These are phyloP conservation scores for Malassezia cuniculi DNA, from an alignment of 1,284 basidiomycete species.

Conservation along the genomic window DNA sequence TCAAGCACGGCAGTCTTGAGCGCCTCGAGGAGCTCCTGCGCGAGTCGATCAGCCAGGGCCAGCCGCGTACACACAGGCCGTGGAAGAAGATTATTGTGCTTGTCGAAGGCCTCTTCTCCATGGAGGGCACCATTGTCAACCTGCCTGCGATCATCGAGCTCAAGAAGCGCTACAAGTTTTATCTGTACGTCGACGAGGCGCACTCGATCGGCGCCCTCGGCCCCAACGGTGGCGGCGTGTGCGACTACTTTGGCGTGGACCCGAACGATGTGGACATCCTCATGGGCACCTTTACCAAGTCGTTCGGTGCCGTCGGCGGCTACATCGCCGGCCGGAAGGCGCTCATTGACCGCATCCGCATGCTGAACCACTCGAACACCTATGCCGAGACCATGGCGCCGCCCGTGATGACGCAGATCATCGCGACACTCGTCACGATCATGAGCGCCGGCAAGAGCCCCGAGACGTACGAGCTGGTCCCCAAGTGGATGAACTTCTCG, in stretches of 20 bases:
- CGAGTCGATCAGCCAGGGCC: conserved; percentile 90
- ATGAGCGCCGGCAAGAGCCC: conserved; percentile 56
- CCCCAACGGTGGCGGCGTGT: conserved; percentile 81
- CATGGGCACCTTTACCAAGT: conserved; percentile 99
- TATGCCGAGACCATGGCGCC: conserved; percentile 88
- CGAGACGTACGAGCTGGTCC: conserved; percentile 32
- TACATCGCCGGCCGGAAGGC: conserved; percentile 76
- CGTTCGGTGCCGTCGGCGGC: conserved; percentile 91
- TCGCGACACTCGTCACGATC: conserved; percentile 86
- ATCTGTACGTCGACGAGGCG: conserved; percentile 89
- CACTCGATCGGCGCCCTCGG: conserved; percentile 94
- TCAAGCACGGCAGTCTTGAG: conserved; percentile 92
- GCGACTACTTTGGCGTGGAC: conserved; percentile 82
- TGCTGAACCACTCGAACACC: conserved; percentile 68
- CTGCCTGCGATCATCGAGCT: conserved; percentile 71
- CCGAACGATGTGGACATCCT: conserved; percentile 75
- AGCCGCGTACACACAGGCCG: conserved; percentile 88
- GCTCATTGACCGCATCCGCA: conserved; percentile 67
- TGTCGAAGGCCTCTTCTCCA: conserved; percentile 91
- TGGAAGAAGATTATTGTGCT: conserved; percentile 97
- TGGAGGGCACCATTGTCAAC: conserved; percentile 89
- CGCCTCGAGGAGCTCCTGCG: conserved; percentile 67
- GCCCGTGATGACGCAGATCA: conserved; percentile 76
- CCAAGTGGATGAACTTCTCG: conserved; percentile 34
- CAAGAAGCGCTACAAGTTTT: conserved; percentile 97